Evolutionary conservation across 495 filamentous ascomycete species (phyloP).

Genomic region (Cenococcum geophilum): DNA sequence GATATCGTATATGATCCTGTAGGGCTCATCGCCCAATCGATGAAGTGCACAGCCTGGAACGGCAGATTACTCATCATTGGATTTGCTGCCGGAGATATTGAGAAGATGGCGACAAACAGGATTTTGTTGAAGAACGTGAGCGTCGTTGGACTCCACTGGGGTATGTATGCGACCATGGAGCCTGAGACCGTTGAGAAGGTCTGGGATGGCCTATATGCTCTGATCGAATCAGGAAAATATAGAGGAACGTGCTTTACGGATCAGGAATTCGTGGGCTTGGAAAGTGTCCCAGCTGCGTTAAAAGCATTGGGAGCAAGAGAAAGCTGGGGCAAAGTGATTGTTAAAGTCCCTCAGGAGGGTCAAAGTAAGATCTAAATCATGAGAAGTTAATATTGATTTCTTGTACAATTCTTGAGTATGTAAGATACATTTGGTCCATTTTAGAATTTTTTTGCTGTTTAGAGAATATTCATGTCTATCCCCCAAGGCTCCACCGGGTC

Average conservation of each 20-base stretch:
- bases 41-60: conserved; percentile 90
- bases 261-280: conserved; percentile 72
- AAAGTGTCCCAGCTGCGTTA: conserved; percentile 70
- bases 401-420: too few species aligned
- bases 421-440: too few species aligned
- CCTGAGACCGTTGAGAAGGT: conserved; percentile 62
- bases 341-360: conserved; percentile 64
- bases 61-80: conserved; percentile 81
- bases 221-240: conserved; percentile 75
- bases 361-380: conserved; percentile 27
- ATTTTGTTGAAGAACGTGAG: conserved; percentile 91
- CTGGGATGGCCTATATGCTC: conserved; percentile 72
- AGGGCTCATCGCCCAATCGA: conserved; percentile 72
- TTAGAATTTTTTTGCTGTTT: too few species aligned
- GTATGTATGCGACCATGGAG: conserved; percentile 70
- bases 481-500: too few species aligned
- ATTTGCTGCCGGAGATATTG: conserved; percentile 82
- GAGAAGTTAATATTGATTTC: background rate
- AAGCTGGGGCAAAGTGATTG: conserved; percentile 95
- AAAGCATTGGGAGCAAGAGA: conserved; percentile 69
- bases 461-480: too few species aligned
- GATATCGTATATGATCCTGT: conserved; percentile 91
- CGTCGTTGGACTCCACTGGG: conserved; percentile 88
- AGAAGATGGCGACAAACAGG: conserved; percentile 87
- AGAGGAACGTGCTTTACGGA: conserved; percentile 75